Base-by-base conservation (phyloP, 495 filamentous ascomycete species). In the Xylaria longipes region DNA sequence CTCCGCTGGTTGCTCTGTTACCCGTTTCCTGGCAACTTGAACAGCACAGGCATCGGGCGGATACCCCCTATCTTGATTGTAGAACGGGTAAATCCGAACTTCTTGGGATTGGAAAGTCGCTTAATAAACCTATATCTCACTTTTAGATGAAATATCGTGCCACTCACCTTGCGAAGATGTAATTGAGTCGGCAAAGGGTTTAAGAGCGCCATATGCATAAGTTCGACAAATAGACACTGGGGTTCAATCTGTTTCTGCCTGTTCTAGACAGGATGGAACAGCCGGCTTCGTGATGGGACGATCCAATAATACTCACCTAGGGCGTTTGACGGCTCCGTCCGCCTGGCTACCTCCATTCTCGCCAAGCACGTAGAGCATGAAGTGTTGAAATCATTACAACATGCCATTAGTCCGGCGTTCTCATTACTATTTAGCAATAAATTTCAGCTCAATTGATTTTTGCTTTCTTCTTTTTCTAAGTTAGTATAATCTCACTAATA, bases 41-140 rank as follows among this genome's bases (percentile, higher is more conserved):
- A 77, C 65, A 31, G 35, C 56, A 29, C 31, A 27, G 2, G 56
- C 29, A 60, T 75, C 58, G 0, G 76, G 74, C 17, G 76, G 78
- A 68, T 75, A 77, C 14, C 33, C 20, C 7, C 31, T 60, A 12
- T 64, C 56, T 39, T 15, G 41, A 20, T 56, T 67, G 65, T 83
- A 83, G 29, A 82, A 81, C 14, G 76, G 76, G 58, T 83, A 80
- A 5, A 70, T 73, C 20, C 52, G 5, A 73, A 33, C 15, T 25
- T n/a, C 12, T 39, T 48, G 14, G n/a, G 31, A 65, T 29, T 66
- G n/a, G 17, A 5, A 66, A 25, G n/a, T 27, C 3, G 12, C 4
- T 15, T 33, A 35, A 31, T 54, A 9, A 54, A 54, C 5, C 7
- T 15, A 45, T 15, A 45, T 15, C 12, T 1, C 15, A 17, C 41